Evolutionary conservation across 2,329 filamentous ascomycete genomes (phyloP).

Genomic region (Gnomoniopsis sp.): DNA sequence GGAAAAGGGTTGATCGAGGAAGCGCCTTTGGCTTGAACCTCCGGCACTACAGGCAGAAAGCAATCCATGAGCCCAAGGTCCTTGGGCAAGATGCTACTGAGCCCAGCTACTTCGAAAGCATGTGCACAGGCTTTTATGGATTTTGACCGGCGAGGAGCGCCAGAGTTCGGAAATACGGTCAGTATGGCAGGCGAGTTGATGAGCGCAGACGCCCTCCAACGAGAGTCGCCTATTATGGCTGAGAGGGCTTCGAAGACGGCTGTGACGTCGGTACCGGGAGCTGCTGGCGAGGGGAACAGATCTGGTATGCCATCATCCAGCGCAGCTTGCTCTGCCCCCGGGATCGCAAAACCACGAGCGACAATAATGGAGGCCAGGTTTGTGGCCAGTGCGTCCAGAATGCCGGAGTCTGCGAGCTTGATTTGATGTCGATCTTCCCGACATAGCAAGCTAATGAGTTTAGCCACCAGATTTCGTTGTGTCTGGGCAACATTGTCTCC

Average conservation of each 20-base stretch:
- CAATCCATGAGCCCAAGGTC: slow-evolving; percentile 59
- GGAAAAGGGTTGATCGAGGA: slow-evolving; percentile 45
- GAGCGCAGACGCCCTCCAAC: slow-evolving; percentile 70
- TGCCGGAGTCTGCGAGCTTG: slow-evolving; percentile 65
- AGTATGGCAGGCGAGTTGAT: slow-evolving; percentile 66
- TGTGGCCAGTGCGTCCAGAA: slow-evolving; percentile 75
- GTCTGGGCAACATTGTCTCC: slow-evolving; percentile 43
- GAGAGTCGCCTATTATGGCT: slow-evolving; percentile 74
- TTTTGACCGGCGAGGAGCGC: slow-evolving; percentile 45
- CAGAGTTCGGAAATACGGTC: slow-evolving; percentile 62
- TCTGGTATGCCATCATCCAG: slow-evolving; percentile 52
- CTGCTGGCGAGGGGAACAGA: slow-evolving; percentile 60
- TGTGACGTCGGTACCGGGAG: slow-evolving; percentile 56
- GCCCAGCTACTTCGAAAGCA: slow-evolving; percentile 49
- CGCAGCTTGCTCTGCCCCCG: slow-evolving; percentile 55
- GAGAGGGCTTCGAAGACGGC: slow-evolving; percentile 75
- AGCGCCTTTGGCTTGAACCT: slow-evolving; percentile 32
- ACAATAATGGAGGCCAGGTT: slow-evolving; percentile 71
- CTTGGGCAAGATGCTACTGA: slow-evolving; percentile 41
- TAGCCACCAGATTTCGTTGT: slow-evolving; percentile 59
- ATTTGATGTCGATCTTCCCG: slow-evolving; percentile 67
- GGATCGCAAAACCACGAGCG: slow-evolving; percentile 64
- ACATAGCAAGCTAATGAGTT: slow-evolving; percentile 58
- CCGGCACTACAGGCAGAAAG: slow-evolving; percentile 56
- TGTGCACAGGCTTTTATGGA: slow-evolving; percentile 49